Evolutionary conservation across 371 early-diverging fungal species (phyloP), one percentile per base, ranked within the genome.

Genomic region (Nematocida parisii): DNA sequence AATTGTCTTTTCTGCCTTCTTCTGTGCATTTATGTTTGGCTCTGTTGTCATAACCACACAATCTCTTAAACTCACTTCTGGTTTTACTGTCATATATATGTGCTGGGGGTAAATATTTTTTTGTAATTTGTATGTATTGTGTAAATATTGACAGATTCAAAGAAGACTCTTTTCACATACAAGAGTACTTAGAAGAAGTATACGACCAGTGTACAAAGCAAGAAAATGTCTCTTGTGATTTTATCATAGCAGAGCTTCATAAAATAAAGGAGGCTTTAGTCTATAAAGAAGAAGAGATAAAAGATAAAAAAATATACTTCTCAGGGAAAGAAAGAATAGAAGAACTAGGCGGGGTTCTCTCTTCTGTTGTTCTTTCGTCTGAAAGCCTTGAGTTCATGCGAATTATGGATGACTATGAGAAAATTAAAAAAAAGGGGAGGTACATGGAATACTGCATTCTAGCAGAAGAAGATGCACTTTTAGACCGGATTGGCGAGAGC

Each of bases 21-120:
- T 77, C 55, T 77, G 70, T 42, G 33, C 24, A 15, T 77, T 60
- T 11, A 77, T 61, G 24, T 77, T 71, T 68, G 80, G 80, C 33
- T 77, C 33, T 5, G 68, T 58, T 67, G 80, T 70, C 80, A 77
- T 77, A 18, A 39, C n/a, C 42, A 77, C 71, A 54, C 71, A 56
- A n/a, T 77, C 80, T 70, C 80, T 57, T 67, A 77, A 54, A 54
- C 71, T 61, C 52, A 44, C 42, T 56, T 77, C 67, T 11, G 57
- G 42, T 40, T 58, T 45, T 67, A 56, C 20, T 70, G 71, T 77
- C 71, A 77, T 77, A 42, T 42, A 44, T 68, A 56, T 42, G 52
- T 50, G 66, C 20, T 9, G 57, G 47, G 80, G 80, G 80, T 70
- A 77, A 75, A 75, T 68, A 73, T 75, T 73, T 75, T 75, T 50